Percentiles rank a stretch among this genome's conserved stretches.
Conservation (phyloP, 768 basidiomycete genomes). For the Suillus fuscotomentosus region DNA sequence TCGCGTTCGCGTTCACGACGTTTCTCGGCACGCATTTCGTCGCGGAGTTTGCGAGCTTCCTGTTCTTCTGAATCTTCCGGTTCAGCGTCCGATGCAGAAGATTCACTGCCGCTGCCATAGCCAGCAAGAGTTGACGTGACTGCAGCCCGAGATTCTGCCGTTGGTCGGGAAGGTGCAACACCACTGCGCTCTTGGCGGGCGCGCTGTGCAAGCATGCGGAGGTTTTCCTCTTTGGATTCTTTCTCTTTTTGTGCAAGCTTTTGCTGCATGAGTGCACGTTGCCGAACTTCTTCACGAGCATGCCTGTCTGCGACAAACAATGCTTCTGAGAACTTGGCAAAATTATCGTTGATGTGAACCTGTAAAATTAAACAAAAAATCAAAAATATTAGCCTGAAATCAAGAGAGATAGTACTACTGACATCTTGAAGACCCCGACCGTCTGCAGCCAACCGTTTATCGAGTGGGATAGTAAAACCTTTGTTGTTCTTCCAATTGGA, state of each 20-base stretch:
- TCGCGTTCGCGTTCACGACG: constrained; percentile 92
- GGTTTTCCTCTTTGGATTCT: constrained; percentile 90
- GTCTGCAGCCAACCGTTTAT: constrained; percentile 97
- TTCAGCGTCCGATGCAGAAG: constrained; percentile 45
- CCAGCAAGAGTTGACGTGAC: constrained; percentile 77
- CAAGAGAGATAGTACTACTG: constrained; percentile 29
- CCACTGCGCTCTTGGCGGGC: constrained; percentile 94
- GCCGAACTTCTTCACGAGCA: constrained; percentile 96
- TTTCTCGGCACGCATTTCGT: constrained; percentile 90
- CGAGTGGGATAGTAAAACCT: constrained; percentile 98
- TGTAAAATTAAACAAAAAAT: constrained; percentile 27
- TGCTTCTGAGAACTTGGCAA: constrained; percentile 97
- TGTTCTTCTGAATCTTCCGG: constrained; percentile 76
- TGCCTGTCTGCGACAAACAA: constrained; percentile 95
- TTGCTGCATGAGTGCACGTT: constrained; percentile 96
- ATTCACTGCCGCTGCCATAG: constrained; percentile 80
- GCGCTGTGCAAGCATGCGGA: constrained; percentile 90
- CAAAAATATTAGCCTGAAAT: background rate
- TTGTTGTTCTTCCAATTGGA: constrained; percentile 99
- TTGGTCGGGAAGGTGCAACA: constrained; percentile 60
- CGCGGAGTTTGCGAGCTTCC: constrained; percentile 82
- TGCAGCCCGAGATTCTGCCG: constrained; percentile 64
- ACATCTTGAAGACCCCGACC: constrained; percentile 98
- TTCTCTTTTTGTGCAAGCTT: constrained; percentile 99
- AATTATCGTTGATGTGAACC: constrained; percentile 99